Conservation (phyloP, 1,284 basidiomycete species). For the Exobasidium rhododendri region DNA sequence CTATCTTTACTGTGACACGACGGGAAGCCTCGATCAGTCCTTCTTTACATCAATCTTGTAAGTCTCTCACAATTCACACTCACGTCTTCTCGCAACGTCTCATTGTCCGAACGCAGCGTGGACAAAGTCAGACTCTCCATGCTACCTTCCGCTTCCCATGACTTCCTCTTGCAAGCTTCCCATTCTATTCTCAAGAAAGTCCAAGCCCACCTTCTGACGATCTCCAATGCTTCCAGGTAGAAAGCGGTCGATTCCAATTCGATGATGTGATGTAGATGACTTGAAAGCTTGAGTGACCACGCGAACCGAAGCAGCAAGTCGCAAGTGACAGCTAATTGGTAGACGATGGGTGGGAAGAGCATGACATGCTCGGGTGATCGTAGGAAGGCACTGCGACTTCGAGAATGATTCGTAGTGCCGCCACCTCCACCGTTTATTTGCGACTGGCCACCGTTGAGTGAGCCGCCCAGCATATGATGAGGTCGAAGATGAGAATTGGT, state of each 20-base stretch:
- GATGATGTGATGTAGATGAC: constrained; percentile 76
- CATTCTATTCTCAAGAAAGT: constrained; percentile 85
- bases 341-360: constrained; percentile 72
- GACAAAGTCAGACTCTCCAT: constrained; percentile 12
- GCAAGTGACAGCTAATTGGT: constrained; percentile 77
- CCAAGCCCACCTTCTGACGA: constrained; percentile 90
- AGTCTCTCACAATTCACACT: no score
- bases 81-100: neutral
- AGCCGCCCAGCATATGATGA: constrained; percentile 4
- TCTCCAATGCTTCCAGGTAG: constrained; percentile 83
- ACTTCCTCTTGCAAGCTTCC: constrained; percentile 32
- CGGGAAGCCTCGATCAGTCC: no score
- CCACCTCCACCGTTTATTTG: neutral
- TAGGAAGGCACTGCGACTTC: constrained; percentile 2
- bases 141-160: constrained; percentile 11
- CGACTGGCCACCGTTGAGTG: neutral
- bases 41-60: no score
- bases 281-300: constrained; percentile 88
- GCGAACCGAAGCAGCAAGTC: constrained; percentile 89
- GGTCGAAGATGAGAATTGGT: neutral
- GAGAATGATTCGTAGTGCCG: neutral
- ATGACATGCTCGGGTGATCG: constrained; percentile 57
- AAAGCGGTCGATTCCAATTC: constrained; percentile 83
- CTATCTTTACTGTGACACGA: no score
- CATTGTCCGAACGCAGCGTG: constrained; percentile 1